phyloP scores from a whole-genome alignment of 1,284 basidiomycete genomes.

The Tilletia walkeri region DNA sequence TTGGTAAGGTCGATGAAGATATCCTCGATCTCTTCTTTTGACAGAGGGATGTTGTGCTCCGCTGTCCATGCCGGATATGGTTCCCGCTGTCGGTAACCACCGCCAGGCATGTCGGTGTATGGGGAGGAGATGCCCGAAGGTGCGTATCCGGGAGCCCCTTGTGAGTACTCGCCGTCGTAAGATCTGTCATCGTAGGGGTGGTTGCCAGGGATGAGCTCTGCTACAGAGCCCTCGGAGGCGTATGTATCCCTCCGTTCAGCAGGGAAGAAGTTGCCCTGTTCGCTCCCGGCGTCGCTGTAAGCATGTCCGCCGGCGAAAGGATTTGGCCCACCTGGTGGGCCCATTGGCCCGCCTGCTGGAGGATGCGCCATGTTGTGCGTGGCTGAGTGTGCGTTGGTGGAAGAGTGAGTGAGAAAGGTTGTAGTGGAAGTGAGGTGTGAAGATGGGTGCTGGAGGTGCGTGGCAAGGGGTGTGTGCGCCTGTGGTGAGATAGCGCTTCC shows the following conservation, averaged over 20 bases:
- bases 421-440: neutral
- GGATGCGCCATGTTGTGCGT: constrained; percentile 13
- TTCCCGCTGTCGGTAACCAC: constrained; percentile 59
- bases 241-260: constrained; percentile 47
- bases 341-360: constrained; percentile 13
- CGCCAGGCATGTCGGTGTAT: constrained; percentile 21
- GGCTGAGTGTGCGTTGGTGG: neutral
- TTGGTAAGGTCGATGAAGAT: constrained; percentile 95
- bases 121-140: constrained; percentile 22
- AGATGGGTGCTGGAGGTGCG: neutral
- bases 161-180: constrained; percentile 41
- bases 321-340: constrained; percentile 25
- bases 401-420: neutral
- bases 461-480: no score
- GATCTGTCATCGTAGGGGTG: constrained; percentile 48
- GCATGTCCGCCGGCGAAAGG: constrained; percentile 43
- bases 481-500: no score
- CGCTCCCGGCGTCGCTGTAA: constrained; percentile 42
- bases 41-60: constrained; percentile 87
- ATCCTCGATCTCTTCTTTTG: constrained; percentile 98
- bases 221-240: constrained; percentile 45
- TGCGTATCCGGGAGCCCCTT: constrained; percentile 31
- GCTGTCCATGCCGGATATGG: constrained; percentile 89
- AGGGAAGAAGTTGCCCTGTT: constrained; percentile 39
- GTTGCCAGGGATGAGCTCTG: constrained; percentile 41